Evolutionary conservation across 2,329 filamentous ascomycete genomes (phyloP).

Genomic region (Trichoderma lentiforme): DNA sequence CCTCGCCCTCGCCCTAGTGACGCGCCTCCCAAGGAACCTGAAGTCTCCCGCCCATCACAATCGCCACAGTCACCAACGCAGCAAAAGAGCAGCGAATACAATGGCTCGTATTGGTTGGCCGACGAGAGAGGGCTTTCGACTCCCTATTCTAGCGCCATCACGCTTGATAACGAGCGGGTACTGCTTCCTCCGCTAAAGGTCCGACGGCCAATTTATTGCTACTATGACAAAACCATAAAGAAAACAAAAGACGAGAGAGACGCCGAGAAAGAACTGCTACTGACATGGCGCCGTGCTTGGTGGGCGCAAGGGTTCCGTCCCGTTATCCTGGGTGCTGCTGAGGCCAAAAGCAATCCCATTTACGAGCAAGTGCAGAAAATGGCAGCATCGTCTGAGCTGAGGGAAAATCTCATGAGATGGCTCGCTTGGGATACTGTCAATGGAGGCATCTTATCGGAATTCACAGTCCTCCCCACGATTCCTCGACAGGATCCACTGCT

Average conservation of each 20-base stretch:
- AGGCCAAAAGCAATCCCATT: conserved; percentile 78
- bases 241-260: conserved; percentile 63
- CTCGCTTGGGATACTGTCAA: conserved; percentile 91
- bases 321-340: conserved; percentile 71
- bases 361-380: conserved; percentile 67
- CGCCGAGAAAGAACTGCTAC: conserved; percentile 73
- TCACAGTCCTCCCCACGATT: conserved; percentile 82
- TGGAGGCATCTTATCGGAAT: conserved; percentile 74
- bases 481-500: conserved; percentile 69
- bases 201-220: conserved; percentile 81
- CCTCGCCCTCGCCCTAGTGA: conserved; percentile 42
- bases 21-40: conserved; percentile 43
- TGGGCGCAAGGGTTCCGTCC: conserved; percentile 92
- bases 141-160: conserved; percentile 79
- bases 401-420: conserved; percentile 76
- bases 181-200: conserved; percentile 73
- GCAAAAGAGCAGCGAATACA: conserved; percentile 74
- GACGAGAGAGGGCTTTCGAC: conserved; percentile 84
- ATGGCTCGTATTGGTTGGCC: conserved; percentile 78
- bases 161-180: conserved; percentile 75
- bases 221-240: conserved; percentile 68
- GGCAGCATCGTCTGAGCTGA: conserved; percentile 59
- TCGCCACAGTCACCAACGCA: conserved; percentile 68
- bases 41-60: conserved; percentile 61
- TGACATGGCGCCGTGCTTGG: conserved; percentile 91